phyloP scores from a whole-genome alignment of 1,284 basidiomycete species.

The Malassezia sympodialis region DNA sequence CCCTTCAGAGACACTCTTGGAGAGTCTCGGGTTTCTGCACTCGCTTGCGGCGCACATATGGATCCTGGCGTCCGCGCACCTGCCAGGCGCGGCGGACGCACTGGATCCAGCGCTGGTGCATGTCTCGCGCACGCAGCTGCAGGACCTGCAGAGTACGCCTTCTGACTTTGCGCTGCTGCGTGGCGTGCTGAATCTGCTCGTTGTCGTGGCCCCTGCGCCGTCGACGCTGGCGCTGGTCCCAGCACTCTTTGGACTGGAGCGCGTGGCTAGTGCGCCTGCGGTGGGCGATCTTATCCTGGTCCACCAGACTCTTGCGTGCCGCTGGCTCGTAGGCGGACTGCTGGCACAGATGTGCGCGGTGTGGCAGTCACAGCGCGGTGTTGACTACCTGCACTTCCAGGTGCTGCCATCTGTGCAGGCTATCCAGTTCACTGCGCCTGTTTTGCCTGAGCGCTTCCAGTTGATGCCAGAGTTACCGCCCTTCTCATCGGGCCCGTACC shows the following conservation, averaged over 20 bases:
- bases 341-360: conserved; percentile 63
- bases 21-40: conserved; percentile 30
- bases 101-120: conserved; percentile 27
- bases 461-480: conserved; percentile 18
- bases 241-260: conserved; percentile 69
- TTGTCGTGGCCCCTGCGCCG: conserved; percentile 62
- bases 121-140: conserved; percentile 12
- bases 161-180: conserved; percentile 69
- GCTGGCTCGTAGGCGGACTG: conserved; percentile 58
- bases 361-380: conserved; percentile 55
- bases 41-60: conserved; percentile 29
- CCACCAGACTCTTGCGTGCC: conserved; percentile 56
- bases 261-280: conserved; percentile 45
- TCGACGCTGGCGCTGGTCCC: conserved; percentile 69
- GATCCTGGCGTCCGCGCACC: conserved; percentile 5
- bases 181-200: conserved; percentile 60
- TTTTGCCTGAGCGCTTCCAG: conserved; percentile 23
- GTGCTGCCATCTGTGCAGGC: conserved; percentile 9
- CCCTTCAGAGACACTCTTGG: conserved; percentile 11
- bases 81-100: conserved; percentile 2
- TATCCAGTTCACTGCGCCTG: conserved; percentile 4
- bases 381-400: conserved; percentile 18
- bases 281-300: conserved; percentile 15
- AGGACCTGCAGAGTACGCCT: conserved; percentile 45
- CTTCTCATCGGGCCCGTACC: conserved; percentile 20